phyloP scores from a whole-genome alignment of 2,329 filamentous ascomycete species.

The Pezicula rhizophila region DNA sequence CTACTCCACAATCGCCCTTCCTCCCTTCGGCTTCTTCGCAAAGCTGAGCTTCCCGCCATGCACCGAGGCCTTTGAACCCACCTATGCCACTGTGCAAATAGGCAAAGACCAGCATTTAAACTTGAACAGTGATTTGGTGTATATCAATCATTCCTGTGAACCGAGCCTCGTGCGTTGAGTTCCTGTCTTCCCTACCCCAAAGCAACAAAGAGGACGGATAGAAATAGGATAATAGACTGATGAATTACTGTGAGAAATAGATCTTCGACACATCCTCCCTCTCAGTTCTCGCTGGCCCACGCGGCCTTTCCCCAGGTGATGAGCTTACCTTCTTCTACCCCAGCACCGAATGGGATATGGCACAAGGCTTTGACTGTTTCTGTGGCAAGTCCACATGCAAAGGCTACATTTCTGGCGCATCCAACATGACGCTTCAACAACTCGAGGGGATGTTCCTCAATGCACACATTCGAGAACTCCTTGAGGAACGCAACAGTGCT shows the following conservation, averaged over 20 bases:
- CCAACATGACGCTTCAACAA: slow-evolving; percentile 47
- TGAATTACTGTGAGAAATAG: slow-evolving; percentile 27
- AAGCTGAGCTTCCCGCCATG: slow-evolving; percentile 61
- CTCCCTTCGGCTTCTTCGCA: slow-evolving; percentile 60
- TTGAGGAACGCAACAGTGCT: slow-evolving; percentile 34
- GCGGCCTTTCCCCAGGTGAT: slow-evolving; percentile 47
- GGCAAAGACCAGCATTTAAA: slow-evolving; percentile 50
- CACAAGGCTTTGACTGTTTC: slow-evolving; percentile 62
- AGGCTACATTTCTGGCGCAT: slow-evolving; percentile 57
- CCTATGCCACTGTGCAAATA: slow-evolving; percentile 60
- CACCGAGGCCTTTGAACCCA: slow-evolving; percentile 46
- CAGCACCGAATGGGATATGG: slow-evolving; percentile 70
- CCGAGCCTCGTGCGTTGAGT: slow-evolving; percentile 51
- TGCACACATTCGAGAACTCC: slow-evolving; percentile 51
- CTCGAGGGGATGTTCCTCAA: slow-evolving; percentile 57
- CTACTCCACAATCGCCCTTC: slow-evolving; percentile 46
- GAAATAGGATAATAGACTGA: slow-evolving; percentile 1
- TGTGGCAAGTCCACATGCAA: slow-evolving; percentile 53
- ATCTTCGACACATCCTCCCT: slow-evolving; percentile 54
- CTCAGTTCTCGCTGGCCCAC: slow-evolving; percentile 51
- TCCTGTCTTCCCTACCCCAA: not conserved
- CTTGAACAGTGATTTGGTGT: slow-evolving; percentile 60
- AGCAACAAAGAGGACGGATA: not conserved
- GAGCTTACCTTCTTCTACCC: slow-evolving; percentile 71
- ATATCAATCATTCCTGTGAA: slow-evolving; percentile 64